These are phyloP conservation scores for Cladophialophora immunda DNA, from an alignment of 2,329 filamentous ascomycete genomes.

Conservation along the genomic window DNA sequence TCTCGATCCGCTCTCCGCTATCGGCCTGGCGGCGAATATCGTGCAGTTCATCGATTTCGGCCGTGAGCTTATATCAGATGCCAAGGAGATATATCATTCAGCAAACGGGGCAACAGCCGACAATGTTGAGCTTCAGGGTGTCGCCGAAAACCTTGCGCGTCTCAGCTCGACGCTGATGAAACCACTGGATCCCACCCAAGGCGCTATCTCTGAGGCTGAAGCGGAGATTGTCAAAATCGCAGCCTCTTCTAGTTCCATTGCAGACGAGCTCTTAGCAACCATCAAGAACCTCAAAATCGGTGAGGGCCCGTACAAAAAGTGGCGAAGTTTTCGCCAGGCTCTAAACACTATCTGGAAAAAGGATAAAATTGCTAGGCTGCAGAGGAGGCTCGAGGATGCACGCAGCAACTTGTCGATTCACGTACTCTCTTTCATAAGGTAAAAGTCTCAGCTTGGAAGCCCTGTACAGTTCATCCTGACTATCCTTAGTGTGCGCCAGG, in stretches of 20 bases:
- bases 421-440: slow-evolving; percentile 1
- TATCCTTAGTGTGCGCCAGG: neutral
- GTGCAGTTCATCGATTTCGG: slow-evolving; percentile 6
- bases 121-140: neutral
- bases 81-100: slow-evolving; percentile 8
- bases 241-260: neutral
- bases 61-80: neutral
- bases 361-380: neutral
- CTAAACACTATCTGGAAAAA: slow-evolving; percentile 4
- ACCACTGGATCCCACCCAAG: neutral
- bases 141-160: slow-evolving; percentile 3
- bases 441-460: neutral
- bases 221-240: slow-evolving; percentile 3
- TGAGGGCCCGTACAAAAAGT: neutral
- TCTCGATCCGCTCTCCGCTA: slow-evolving; percentile 3
- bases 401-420: slow-evolving; percentile 10
- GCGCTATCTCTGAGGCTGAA: neutral
- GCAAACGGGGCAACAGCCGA: neutral
- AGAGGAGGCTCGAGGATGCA: neutral
- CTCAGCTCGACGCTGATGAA: slow-evolving; percentile 7
- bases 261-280: neutral
- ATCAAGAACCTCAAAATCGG: neutral
- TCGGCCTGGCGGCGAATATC: slow-evolving; percentile 13
- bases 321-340: slow-evolving; percentile 11
- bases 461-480: neutral